Conservation (phyloP, 2,329 filamentous ascomycete genomes). For the Purpureocillium lavendulum region DNA sequence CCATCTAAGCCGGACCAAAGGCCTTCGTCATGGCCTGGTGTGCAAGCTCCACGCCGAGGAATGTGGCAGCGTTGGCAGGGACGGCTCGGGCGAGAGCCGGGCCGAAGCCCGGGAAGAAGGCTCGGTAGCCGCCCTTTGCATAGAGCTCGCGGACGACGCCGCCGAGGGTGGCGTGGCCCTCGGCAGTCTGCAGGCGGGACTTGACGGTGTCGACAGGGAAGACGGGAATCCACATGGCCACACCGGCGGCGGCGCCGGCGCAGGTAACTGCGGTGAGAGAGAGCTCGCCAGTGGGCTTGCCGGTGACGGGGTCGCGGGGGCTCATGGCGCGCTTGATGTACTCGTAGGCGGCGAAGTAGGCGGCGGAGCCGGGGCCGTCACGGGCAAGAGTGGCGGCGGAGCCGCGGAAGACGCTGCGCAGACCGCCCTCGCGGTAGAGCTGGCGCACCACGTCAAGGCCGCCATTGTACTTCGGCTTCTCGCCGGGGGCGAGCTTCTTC, state of each 20-base stretch:
- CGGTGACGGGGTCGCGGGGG: constrained; percentile 66
- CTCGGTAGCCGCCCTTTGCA: constrained; percentile 70
- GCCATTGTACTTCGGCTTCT: constrained; percentile 87
- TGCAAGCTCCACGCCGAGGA: constrained; percentile 76
- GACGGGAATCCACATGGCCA: constrained; percentile 99
- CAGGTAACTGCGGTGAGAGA: constrained; percentile 75
- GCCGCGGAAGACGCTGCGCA: constrained; percentile 88
- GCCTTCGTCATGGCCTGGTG: constrained; percentile 75
- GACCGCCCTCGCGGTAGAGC: constrained; percentile 82
- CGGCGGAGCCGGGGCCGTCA: constrained; percentile 86
- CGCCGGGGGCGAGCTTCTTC: constrained; percentile 76
- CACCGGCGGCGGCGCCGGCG: constrained; percentile 82
- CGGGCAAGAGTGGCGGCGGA: constrained; percentile 84
- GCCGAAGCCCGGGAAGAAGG: constrained; percentile 95
- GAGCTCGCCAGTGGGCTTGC: constrained; percentile 66
- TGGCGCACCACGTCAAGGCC: constrained; percentile 86
- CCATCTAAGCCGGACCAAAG: constrained; percentile 36
- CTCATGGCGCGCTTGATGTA: constrained; percentile 84
- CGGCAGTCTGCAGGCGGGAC: constrained; percentile 83
- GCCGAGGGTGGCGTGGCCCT: constrained; percentile 72
- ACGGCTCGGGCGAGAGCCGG: constrained; percentile 89
- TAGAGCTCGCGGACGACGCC: constrained; percentile 80
- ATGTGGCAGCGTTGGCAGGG: constrained; percentile 93
- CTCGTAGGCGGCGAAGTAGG: constrained; percentile 97
- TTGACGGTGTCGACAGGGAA: constrained; percentile 98